A percentile compares a stretch with the other conserved stretches of the same genome.
phyloP scores from a whole-genome alignment of 106 monocot species.

The Xerophyta viscosa region DNA sequence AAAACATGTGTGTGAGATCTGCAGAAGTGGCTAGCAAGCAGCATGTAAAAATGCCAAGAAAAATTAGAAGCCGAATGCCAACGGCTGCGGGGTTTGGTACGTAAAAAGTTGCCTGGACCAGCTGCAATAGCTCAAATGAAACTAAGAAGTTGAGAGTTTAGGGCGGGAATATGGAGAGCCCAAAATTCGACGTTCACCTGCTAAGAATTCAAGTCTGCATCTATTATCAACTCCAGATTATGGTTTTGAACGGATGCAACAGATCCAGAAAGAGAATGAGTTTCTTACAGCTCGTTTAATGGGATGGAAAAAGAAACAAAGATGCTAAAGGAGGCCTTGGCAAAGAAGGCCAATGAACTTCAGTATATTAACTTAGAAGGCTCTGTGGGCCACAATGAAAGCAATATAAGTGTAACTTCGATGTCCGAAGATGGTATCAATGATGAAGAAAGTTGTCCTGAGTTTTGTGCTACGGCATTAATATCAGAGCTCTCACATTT shows the following conservation, averaged over 20 bases:
- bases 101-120: slow-evolving; percentile 93
- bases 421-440: slow-evolving; percentile 87
- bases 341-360: slow-evolving; percentile 72
- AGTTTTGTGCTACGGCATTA: slow-evolving; percentile 56
- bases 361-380: slow-evolving; percentile 50
- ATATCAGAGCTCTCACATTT: slow-evolving; percentile 66
- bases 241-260: slow-evolving; percentile 52
- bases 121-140: slow-evolving; percentile 99
- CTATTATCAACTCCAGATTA: slow-evolving; percentile 28
- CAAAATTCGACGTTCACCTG: slow-evolving; percentile 33
- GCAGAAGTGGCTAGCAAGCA: slow-evolving; percentile 76
- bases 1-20: slow-evolving; percentile 69
- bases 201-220: slow-evolving; percentile 21
- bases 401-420: slow-evolving; percentile 70
- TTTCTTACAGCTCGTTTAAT: slow-evolving; percentile 72
- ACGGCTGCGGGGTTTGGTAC: slow-evolving; percentile 79
- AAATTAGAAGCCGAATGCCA: slow-evolving; percentile 89
- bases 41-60: slow-evolving; percentile 74
- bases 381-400: slow-evolving; percentile 36
- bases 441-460: slow-evolving; percentile 61
- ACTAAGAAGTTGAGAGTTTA: slow-evolving; percentile 75
- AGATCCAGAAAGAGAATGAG: slow-evolving; percentile 78
- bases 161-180: slow-evolving; percentile 49
- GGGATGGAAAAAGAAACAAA: slow-evolving; percentile 88
- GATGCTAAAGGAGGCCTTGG: slow-evolving; percentile 87